A percentile compares a stretch with the other conserved stretches of the same genome.
phyloP scores from a whole-genome alignment of 345 rosid species.

The Rhodamnia rubescens region DNA sequence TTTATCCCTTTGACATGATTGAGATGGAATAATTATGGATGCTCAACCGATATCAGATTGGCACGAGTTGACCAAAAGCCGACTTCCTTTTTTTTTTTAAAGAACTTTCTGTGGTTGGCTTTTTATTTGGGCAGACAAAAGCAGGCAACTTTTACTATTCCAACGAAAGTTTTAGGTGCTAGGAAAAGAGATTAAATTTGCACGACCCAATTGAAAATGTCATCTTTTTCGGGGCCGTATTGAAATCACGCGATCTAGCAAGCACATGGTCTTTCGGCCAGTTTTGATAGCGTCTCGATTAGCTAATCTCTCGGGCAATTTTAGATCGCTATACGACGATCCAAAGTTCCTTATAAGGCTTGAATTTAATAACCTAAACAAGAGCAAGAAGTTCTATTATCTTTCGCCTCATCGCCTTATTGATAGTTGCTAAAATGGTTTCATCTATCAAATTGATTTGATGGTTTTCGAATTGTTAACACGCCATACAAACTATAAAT shows the following conservation, averaged over 20 bases:
- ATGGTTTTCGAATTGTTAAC: neutral
- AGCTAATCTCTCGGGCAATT: neutral
- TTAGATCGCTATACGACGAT: neutral
- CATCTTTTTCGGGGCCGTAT: neutral
- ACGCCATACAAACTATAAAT: no score
- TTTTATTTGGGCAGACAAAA: neutral
- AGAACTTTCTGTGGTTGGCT: neutral
- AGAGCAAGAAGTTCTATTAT: neutral
- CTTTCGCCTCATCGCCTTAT: neutral
- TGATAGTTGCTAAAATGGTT: neutral
- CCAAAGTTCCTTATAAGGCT: neutral
- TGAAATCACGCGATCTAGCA: neutral
- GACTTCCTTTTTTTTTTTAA: neutral
- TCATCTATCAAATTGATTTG: neutral
- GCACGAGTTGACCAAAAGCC: neutral
- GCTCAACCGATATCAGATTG: neutral
- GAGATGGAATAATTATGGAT: neutral
- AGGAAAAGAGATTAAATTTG: neutral
- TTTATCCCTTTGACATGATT: neutral
- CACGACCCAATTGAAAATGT: neutral
- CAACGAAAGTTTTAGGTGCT: neutral
- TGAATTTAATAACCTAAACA: neutral
- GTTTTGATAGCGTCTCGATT: neutral
- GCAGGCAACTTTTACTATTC: neutral
- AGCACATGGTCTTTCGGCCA: neutral